A percentile compares a stretch with the other conserved stretches of the same genome.
These are phyloP conservation scores for Cymbomonas tetramitiformis DNA, from an alignment of 139 green algal genomes.

Conservation along the genomic window DNA sequence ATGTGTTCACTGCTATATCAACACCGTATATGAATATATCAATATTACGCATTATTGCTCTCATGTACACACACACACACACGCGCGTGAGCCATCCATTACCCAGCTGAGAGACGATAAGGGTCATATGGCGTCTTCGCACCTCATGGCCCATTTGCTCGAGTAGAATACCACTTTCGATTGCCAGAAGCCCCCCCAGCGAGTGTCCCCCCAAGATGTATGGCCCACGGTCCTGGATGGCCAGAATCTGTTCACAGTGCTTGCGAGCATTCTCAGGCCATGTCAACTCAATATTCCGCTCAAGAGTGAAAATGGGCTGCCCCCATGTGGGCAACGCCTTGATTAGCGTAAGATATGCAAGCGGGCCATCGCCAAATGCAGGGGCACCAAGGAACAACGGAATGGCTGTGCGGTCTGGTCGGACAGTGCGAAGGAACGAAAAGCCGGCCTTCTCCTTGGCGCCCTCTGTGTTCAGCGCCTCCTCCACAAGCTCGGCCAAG, in stretches of 20 bases:
- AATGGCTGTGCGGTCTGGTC: background rate
- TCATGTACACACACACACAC: no score
- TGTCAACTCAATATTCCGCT: background rate
- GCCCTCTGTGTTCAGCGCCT: background rate
- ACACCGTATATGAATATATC: no score
- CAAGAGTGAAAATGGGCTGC: background rate
- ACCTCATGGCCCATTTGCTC: conserved; percentile 5
- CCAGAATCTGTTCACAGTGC: conserved; percentile 57
- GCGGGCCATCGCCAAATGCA: conserved; percentile 2
- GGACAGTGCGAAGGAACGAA: background rate
- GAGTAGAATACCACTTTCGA: conserved; percentile 9
- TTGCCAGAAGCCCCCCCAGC: conserved; percentile 48
- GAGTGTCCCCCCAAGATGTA: conserved; percentile 74
- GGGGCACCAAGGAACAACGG: conserved; percentile 7
- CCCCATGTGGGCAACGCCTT: background rate
- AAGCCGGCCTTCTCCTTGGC: background rate
- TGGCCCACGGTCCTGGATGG: conserved; percentile 53
- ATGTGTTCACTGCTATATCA: no score
- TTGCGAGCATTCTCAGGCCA: conserved; percentile 11
- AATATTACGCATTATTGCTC: no score
- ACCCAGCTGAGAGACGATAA: no score
- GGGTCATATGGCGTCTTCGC: no score
- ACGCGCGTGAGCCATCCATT: no score
- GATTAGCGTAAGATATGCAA: conserved; percentile 3
- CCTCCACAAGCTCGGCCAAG: background rate